These are phyloP conservation scores for Amanita pallidorosea DNA, from an alignment of 768 basidiomycete genomes.

Conservation along the genomic window DNA sequence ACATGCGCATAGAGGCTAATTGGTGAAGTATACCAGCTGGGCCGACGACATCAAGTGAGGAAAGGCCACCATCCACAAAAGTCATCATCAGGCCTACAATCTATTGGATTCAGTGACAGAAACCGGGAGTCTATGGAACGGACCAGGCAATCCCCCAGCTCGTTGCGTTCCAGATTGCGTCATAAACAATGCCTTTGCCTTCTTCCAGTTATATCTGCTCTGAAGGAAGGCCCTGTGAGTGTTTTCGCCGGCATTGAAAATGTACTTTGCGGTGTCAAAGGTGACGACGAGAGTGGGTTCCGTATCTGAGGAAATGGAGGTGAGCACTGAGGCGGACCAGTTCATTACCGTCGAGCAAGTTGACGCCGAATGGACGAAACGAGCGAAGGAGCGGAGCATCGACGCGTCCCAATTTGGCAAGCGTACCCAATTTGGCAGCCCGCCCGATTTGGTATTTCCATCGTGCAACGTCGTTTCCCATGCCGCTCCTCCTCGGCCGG, in stretches of 20 bases:
- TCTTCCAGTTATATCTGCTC: constrained; percentile 53
- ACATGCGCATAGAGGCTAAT: constrained; percentile 60
- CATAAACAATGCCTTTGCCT: constrained; percentile 61
- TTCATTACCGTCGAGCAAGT: constrained; percentile 24
- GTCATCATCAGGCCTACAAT: constrained; percentile 65
- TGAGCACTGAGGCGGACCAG: constrained; percentile 57
- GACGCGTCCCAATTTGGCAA: not conserved
- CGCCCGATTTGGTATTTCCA: too few relatives aligned
- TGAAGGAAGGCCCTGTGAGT: constrained; percentile 67
- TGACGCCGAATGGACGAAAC: not conserved
- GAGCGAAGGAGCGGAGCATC: not conserved
- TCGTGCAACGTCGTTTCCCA: too few relatives aligned
- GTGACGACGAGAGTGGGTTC: constrained; percentile 66
- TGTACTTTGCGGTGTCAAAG: constrained; percentile 73
- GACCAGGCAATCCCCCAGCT: constrained; percentile 67
- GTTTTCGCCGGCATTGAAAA: constrained; percentile 84
- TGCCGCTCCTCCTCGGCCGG: not conserved
- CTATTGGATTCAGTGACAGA: constrained; percentile 1
- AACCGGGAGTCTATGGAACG: constrained; percentile 8
- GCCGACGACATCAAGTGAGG: constrained; percentile 52
- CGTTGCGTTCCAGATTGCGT: constrained; percentile 54
- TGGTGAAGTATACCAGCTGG: constrained; percentile 65
- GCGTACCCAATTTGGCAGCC: not conserved
- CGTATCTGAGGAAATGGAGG: constrained; percentile 60
- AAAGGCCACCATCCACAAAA: constrained; percentile 59